Base-by-base conservation (phyloP, 2,329 filamentous ascomycete species). In the Epichloe gansuensis region DNA sequence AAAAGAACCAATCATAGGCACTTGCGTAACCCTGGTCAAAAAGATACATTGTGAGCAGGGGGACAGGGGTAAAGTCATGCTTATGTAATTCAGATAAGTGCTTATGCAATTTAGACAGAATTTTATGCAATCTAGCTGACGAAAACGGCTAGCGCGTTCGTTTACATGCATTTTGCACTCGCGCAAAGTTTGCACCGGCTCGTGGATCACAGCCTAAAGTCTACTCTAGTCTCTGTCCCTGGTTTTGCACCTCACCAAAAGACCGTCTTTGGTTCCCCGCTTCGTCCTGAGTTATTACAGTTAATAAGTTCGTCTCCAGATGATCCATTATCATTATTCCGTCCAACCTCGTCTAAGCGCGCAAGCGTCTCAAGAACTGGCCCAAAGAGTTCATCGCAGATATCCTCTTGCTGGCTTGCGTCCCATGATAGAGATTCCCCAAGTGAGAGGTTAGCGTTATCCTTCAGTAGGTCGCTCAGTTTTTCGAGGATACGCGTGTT, bases 321-420 rank as follows among this genome's bases (percentile, higher is more conserved):
- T 42, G 60, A 55, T 0, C 54, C 57, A 28, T 65, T 65, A 37
- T 61, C 51, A 38, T 68, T 69, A 2, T 54, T 56, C 4, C 46
- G 37, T 0, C 67, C 67, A 12, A 68, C 55, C 0, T 53, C 41
- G 50, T 69, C 65, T 63, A 69, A 66, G n/a, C 59, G 54, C 1
- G 56, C 51, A 11, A 68, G 53, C 61, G 68, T 66, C 2, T 52
- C 55, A 5, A 69, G 38, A 0, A 62, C 64, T 3, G 63, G 61
- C 12, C 57, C 54, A 43, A 61, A 65, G 5, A 69, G 55, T 11
- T 60, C 57, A 17, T 58, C 56, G 17, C 67, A 58, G 0, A 60
- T 48, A 2, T 59, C 60, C 5, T 61, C 54, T 0, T 15, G 60
- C 52, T 11, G 67, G 51, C 21, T 56, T 34, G 1, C 49, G 41